These are phyloP conservation scores for Metschnikowia orientalis DNA, from an alignment of 805 yeast genomes.

Conservation along the genomic window DNA sequence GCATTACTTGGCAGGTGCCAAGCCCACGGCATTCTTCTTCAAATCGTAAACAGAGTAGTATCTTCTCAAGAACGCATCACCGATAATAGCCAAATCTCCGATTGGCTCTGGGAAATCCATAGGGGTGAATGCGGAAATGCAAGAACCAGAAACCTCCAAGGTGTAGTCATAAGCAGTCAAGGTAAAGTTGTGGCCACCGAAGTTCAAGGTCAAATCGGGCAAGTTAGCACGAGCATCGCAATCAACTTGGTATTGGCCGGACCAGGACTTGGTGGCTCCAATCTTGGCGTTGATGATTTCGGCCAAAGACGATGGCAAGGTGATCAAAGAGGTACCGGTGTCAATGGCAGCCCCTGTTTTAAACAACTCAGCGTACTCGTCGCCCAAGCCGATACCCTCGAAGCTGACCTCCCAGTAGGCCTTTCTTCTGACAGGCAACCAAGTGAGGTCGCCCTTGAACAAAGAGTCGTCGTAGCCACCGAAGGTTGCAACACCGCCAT, in stretches of 20 bases:
- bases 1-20: slow-evolving; percentile 67
- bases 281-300: slow-evolving; percentile 93
- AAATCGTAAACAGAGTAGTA: slow-evolving; percentile 93
- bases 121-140: slow-evolving; percentile 94
- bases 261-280: slow-evolving; percentile 97
- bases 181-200: slow-evolving; percentile 88
- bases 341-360: slow-evolving; percentile 95
- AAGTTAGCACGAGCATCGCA: slow-evolving; percentile 78
- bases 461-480: slow-evolving; percentile 86
- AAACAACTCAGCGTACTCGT: slow-evolving; percentile 79
- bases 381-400: slow-evolving; percentile 87
- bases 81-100: slow-evolving; percentile 93
- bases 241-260: slow-evolving; percentile 93
- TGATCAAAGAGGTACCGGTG: slow-evolving; percentile 95
- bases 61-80: slow-evolving; percentile 95
- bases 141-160: slow-evolving; percentile 88
- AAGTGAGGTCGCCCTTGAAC: slow-evolving; percentile 79
- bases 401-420: slow-evolving; percentile 99
- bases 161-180: slow-evolving; percentile 88
- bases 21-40: slow-evolving; percentile 88
- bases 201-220: slow-evolving; percentile 89
- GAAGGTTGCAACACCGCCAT: slow-evolving; percentile 90
- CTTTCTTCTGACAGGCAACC: slow-evolving; percentile 98
- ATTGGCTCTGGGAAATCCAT: slow-evolving; percentile 97
- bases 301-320: slow-evolving; percentile 91